Conservation (phyloP, 2,329 filamentous ascomycete species). For the Nemania diffusa region DNA sequence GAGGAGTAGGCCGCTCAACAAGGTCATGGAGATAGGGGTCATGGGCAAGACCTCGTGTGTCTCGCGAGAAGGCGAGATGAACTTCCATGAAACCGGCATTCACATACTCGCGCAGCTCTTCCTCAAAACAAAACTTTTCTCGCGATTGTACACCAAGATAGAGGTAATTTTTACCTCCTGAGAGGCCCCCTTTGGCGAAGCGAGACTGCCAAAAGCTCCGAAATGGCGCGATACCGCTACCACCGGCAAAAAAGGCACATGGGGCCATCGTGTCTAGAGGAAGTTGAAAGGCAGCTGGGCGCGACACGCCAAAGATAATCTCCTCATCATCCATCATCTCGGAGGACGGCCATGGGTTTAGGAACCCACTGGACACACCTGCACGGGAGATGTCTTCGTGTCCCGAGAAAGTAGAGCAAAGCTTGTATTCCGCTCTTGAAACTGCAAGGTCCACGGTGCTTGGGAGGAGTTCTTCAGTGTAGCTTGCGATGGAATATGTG, state of each 20-base stretch:
- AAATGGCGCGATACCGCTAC: slow-evolving; percentile 64
- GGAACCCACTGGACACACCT: slow-evolving; percentile 64
- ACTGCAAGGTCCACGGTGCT: slow-evolving; percentile 62
- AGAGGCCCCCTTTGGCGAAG: slow-evolving; percentile 34
- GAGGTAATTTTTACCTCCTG: slow-evolving; percentile 50
- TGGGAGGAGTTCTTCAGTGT: slow-evolving; percentile 61
- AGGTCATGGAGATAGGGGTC: slow-evolving; percentile 56
- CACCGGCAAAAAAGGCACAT: slow-evolving; percentile 64
- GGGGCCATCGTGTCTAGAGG: slow-evolving; percentile 61
- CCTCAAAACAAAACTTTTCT: slow-evolving; percentile 63
- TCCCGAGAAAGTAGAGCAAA: slow-evolving; percentile 56
- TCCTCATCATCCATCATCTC: slow-evolving; percentile 56
- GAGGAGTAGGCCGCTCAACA: slow-evolving; percentile 59
- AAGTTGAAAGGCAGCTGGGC: slow-evolving; percentile 62
- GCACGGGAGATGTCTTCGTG: slow-evolving; percentile 50
- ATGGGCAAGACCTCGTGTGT: slow-evolving; percentile 59
- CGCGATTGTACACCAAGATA: slow-evolving; percentile 64
- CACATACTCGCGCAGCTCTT: slow-evolving; percentile 59
- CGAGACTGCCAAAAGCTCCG: slow-evolving; percentile 65
- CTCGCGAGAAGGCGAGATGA: slow-evolving; percentile 63
- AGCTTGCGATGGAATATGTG: slow-evolving; percentile 64
- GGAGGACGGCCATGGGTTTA: slow-evolving; percentile 59
- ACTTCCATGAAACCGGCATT: slow-evolving; percentile 62
- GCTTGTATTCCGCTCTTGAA: slow-evolving; percentile 61
- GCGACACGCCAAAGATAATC: slow-evolving; percentile 62